Conservation (phyloP, 2,329 filamentous ascomycete species). For the Fusarium pseudoanthophilum region DNA sequence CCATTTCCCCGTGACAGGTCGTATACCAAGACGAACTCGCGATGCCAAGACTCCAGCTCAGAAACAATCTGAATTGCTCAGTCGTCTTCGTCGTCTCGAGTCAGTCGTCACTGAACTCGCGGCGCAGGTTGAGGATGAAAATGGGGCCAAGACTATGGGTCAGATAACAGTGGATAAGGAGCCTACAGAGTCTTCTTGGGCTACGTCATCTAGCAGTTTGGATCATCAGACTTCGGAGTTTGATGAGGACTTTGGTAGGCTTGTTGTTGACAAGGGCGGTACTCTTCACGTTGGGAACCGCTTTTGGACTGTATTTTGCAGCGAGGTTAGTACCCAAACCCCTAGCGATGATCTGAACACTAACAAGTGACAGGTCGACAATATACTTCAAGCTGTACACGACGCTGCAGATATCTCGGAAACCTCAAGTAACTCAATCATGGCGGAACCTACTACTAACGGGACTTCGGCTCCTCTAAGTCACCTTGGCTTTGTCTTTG, state of each 20-base stretch:
- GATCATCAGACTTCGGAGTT: constrained; percentile 30
- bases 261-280: constrained; percentile 43
- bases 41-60: constrained; percentile 41
- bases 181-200: constrained; percentile 2
- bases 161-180: constrained; percentile 22
- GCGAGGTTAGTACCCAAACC: constrained; percentile 30
- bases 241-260: constrained; percentile 46
- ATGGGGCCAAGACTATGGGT: constrained; percentile 13
- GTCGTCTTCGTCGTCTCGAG: constrained; percentile 45
- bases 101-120: constrained; percentile 47
- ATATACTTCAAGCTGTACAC: constrained; percentile 47
- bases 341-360: background rate
- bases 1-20: constrained; percentile 47
- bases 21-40: constrained; percentile 42
- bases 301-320: constrained; percentile 49
- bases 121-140: constrained; percentile 46
- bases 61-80: constrained; percentile 47
- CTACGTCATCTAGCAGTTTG: background rate
- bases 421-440: background rate
- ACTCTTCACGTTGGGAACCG: constrained; percentile 45
- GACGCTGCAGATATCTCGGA: constrained; percentile 35
- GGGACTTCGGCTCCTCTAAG: constrained; percentile 1
- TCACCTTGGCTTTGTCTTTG: constrained; percentile 37
- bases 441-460: background rate
- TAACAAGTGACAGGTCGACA: constrained; percentile 41